These are phyloP conservation scores for Entonaema liquescens DNA, from an alignment of 495 filamentous ascomycete species.

Conservation along the genomic window DNA sequence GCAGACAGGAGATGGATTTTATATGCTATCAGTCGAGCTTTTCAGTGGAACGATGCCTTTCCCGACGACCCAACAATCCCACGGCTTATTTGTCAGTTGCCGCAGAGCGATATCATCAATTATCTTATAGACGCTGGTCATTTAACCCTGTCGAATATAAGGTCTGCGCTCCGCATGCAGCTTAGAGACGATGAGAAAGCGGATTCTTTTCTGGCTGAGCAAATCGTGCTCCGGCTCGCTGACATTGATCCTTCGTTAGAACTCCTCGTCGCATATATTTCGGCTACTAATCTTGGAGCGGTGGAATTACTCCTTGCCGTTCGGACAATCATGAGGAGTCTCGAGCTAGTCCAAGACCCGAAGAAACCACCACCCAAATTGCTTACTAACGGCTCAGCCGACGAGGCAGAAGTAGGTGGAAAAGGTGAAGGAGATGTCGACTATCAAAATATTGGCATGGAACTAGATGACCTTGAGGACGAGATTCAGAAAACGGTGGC, in stretches of 20 bases:
- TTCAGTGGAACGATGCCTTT: constrained; percentile 50
- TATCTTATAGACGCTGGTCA: constrained; percentile 73
- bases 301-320: constrained; percentile 58
- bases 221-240: constrained; percentile 66
- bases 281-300: constrained; percentile 56
- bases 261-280: constrained; percentile 64
- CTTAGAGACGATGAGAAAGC: constrained; percentile 49
- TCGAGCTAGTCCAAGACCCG: constrained; percentile 56
- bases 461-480: constrained; percentile 58
- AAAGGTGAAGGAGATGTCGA: constrained; percentile 44
- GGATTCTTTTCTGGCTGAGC: constrained; percentile 59
- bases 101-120: constrained; percentile 61
- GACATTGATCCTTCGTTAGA: constrained; percentile 69
- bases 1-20: constrained; percentile 62
- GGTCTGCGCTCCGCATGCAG: constrained; percentile 64
- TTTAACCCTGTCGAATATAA: constrained; percentile 67
- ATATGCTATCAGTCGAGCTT: constrained; percentile 61
- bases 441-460: constrained; percentile 54
- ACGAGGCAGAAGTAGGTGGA: constrained; percentile 39
- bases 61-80: constrained; percentile 40
- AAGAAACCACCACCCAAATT: constrained; percentile 47
- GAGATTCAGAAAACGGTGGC: constrained; percentile 61
- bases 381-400: constrained; percentile 48
- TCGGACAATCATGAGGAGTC: constrained; percentile 59
- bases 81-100: constrained; percentile 60